Conservation (phyloP, 805 yeast species). For the Candida suzukii region DNA sequence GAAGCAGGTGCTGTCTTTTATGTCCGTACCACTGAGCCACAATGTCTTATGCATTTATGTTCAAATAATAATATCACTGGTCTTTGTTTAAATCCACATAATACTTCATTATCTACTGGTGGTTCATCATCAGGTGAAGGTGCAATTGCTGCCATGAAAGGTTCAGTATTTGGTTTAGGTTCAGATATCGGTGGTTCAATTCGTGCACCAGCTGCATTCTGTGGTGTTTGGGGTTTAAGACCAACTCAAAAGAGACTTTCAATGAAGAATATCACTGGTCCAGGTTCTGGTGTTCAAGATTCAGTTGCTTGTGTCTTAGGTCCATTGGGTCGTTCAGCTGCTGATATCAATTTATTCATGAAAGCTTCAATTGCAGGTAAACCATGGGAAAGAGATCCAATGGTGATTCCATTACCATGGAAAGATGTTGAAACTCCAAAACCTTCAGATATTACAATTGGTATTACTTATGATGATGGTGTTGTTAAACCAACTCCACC, state of each 20-base stretch:
- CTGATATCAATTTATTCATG: slow-evolving; percentile 44
- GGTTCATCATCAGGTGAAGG: slow-evolving; percentile 53
- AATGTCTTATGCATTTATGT: slow-evolving; percentile 48
- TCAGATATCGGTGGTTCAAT: slow-evolving; percentile 52
- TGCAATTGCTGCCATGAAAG: slow-evolving; percentile 38
- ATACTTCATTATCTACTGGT: slow-evolving; percentile 38
- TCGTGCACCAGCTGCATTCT: slow-evolving; percentile 46
- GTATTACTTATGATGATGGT: slow-evolving; percentile 41
- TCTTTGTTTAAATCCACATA: slow-evolving; percentile 40
- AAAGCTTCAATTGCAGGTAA: slow-evolving; percentile 36
- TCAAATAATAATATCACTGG: slow-evolving; percentile 52
- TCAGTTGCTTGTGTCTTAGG: slow-evolving; percentile 39
- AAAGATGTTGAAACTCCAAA: slow-evolving; percentile 26
- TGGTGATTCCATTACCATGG: slow-evolving; percentile 45
- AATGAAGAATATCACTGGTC: slow-evolving; percentile 26
- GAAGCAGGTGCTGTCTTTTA: slow-evolving; percentile 51
- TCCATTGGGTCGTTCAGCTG: slow-evolving; percentile 39
- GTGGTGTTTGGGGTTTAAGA: slow-evolving; percentile 42
- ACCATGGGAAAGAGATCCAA: slow-evolving; percentile 52
- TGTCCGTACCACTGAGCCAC: slow-evolving; percentile 51
- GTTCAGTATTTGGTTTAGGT: slow-evolving; percentile 35
- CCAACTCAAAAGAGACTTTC: slow-evolving; percentile 47
- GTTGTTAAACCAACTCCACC: slow-evolving; percentile 47
- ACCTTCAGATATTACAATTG: slow-evolving; percentile 34
- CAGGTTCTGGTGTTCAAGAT: slow-evolving; percentile 38